Base-by-base conservation (phyloP, 2,329 filamentous ascomycete species). In the Dichotomopilus funicola region DNA sequence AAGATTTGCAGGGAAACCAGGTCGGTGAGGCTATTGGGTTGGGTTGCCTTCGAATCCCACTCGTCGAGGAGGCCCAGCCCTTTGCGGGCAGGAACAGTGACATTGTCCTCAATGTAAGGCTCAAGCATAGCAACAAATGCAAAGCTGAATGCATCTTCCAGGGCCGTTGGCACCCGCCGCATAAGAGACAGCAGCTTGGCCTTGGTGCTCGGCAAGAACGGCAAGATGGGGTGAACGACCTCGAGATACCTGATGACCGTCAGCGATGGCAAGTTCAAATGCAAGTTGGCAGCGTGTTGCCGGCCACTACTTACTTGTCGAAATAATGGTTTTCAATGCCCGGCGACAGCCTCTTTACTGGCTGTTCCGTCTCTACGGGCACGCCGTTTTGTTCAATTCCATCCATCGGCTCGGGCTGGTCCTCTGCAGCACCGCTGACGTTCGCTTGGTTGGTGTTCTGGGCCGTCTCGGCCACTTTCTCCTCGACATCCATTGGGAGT, bases 1-100 rank as follows among this genome's bases (percentile, higher is more conserved):
- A 89, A 71, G 0, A 82, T 83, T 65, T 89, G 86, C 6, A 88
- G 75, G 65, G 86, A 83, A 0, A 88, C 74, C 27, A 83, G 73
- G 54, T 80, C 74, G 31, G 71, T 70, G 4, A 72, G 67, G 4
- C 68, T 60, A 6, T 72, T 71, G 37, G 70, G 71, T 19, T 71
- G 68, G 3, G 65, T 66, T 5, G 69, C 67, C 49, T 71, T 68
- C 0, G 70, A 71, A 63, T 83, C 79, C 75, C 77, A 82, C 43
- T 79, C 75, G 34, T 72, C 71, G 4, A 83, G 71, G 48, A 81
- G 67, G 4, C 72, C 19, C 19, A 27, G 73, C 46, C 72, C 75
- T 12, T 78, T 75, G 3, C 72, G 68, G 40, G 74, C 72, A 6
- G 75, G 69, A 27, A 27, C 19, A 27, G 19, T 27, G 19, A 27